Conservation (phyloP, 768 basidiomycete genomes). For the Rhodotorula paludigena region DNA sequence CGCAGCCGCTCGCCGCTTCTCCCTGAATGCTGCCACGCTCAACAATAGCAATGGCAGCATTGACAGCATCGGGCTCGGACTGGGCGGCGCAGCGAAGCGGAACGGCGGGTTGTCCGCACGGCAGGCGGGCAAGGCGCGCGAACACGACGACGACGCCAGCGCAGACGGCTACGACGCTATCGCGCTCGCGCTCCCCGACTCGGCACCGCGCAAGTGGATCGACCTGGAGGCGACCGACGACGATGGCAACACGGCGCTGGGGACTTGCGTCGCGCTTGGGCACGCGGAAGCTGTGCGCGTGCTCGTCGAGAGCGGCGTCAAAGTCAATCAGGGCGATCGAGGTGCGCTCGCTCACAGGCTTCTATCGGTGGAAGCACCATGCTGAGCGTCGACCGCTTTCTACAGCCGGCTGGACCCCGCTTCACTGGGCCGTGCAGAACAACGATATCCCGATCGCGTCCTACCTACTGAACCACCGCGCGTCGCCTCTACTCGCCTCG, state of each 20-base stretch:
- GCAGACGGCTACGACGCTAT: background rate
- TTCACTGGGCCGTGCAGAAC: conserved; percentile 84
- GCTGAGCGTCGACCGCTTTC: background rate
- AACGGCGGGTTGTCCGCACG: too few relatives aligned
- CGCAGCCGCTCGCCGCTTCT: conserved; percentile 18
- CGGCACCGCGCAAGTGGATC: conserved; percentile 33
- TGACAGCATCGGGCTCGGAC: too few relatives aligned
- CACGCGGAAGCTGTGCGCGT: conserved; percentile 42
- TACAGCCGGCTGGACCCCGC: conserved; percentile 85
- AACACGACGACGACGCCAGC: background rate
- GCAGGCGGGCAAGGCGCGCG: too few relatives aligned
- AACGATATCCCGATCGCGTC: conserved; percentile 87
- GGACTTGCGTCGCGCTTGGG: conserved; percentile 33
- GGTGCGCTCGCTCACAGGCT: conserved; percentile 22
- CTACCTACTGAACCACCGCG: conserved; percentile 85
- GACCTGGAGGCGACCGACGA: conserved; percentile 38
- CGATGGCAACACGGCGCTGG: conserved; percentile 40
- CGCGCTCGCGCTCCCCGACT: conserved; percentile 15
- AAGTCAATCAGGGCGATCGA: conserved; percentile 34
- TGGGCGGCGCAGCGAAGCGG: too few relatives aligned
- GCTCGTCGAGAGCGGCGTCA: conserved; percentile 39
- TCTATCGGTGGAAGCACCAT: background rate
- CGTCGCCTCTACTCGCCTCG: conserved; percentile 72
- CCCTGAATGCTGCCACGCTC: conserved; percentile 11
- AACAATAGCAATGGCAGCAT: background rate